Percentiles rank a stretch among this genome's conserved stretches.
These are phyloP conservation scores for Graphilbum fragrans DNA, from an alignment of 2,329 filamentous ascomycete species.

Conservation along the genomic window DNA sequence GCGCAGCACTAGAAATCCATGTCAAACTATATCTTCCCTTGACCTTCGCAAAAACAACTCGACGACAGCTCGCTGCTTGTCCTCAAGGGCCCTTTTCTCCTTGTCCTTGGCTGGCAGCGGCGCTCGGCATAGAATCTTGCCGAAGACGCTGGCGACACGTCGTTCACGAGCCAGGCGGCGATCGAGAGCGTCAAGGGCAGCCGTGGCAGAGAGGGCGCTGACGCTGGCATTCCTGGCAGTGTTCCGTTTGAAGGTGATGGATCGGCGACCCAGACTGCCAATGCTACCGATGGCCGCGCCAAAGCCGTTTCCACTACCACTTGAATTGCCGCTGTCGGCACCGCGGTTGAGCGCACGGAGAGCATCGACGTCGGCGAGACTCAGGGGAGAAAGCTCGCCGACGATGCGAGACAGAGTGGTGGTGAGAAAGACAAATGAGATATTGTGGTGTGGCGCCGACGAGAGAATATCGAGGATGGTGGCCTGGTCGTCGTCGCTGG, in stretches of 20 bases:
- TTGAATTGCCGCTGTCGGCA: not conserved
- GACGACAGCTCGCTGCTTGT: slow-evolving; percentile 52
- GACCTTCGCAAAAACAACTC: slow-evolving; percentile 50
- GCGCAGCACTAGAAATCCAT: too few relatives aligned
- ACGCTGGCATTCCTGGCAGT: too few relatives aligned
- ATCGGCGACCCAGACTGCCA: slow-evolving; percentile 20
- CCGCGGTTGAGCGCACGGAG: slow-evolving; percentile 12
- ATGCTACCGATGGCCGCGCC: slow-evolving; percentile 8
- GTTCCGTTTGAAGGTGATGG: slow-evolving; percentile 24
- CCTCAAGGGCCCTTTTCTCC: slow-evolving; percentile 48
- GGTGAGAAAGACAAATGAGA: slow-evolving; percentile 78
- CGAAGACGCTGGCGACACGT: slow-evolving; percentile 54
- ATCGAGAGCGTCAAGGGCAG: slow-evolving; percentile 25
- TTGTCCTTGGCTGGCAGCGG: slow-evolving; percentile 25
- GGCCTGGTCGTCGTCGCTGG: slow-evolving; percentile 31
- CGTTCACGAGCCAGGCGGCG: slow-evolving; percentile 47
- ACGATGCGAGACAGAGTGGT: slow-evolving; percentile 54
- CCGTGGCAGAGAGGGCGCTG: too few relatives aligned
- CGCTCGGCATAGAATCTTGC: slow-evolving; percentile 46
- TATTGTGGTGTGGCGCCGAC: slow-evolving; percentile 64
- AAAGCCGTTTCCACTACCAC: not conserved
- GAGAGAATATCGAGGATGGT: slow-evolving; percentile 62
- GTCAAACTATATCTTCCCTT: slow-evolving; percentile 10
- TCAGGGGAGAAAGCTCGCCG: slow-evolving; percentile 32
- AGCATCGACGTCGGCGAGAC: slow-evolving; percentile 22